Conservation (phyloP, 805 yeast genomes). For the Ogataea salicorniae region DNA sequence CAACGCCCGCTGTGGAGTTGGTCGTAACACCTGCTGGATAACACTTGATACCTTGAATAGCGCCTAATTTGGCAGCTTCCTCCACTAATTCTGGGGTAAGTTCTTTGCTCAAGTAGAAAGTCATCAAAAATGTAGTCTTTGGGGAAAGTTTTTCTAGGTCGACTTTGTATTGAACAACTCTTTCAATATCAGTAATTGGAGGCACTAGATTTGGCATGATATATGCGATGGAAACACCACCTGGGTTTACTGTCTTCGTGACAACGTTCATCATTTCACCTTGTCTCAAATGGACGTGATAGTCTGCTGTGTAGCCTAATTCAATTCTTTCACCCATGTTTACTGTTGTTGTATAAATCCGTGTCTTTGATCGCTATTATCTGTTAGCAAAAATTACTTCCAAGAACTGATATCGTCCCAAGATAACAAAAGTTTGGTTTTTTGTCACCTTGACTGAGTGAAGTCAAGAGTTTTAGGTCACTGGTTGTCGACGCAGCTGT, state of each 20-base stretch:
- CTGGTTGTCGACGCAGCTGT: too few relatives aligned
- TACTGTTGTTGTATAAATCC: background rate
- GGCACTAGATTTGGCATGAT: constrained; percentile 96
- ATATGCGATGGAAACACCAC: constrained; percentile 88
- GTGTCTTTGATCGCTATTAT: background rate
- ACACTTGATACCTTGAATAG: constrained; percentile 85
- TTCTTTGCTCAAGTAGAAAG: constrained; percentile 72
- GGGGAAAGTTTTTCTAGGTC: constrained; percentile 65
- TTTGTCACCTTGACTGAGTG: too few relatives aligned
- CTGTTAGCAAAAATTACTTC: background rate
- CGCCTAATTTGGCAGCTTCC: constrained; percentile 64
- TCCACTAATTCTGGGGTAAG: constrained; percentile 83
- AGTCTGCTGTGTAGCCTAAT: constrained; percentile 76
- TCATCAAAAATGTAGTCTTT: constrained; percentile 83
- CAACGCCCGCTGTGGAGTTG: constrained; percentile 87
- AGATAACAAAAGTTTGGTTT: too few relatives aligned
- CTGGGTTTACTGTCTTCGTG: constrained; percentile 83
- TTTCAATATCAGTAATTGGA: constrained; percentile 74
- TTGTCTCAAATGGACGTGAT: constrained; percentile 95
- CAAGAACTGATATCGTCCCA: background rate
- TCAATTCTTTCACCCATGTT: constrained; percentile 31
- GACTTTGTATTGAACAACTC: constrained; percentile 65
- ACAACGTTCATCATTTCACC: constrained; percentile 90
- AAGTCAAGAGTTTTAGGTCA: too few relatives aligned
- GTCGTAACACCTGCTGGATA: constrained; percentile 99